Evolutionary conservation across 164 flowering plant genomes (phyloP), one percentile per base, ranked within the genome.

Genomic region (Dillenia suffruticosa): DNA sequence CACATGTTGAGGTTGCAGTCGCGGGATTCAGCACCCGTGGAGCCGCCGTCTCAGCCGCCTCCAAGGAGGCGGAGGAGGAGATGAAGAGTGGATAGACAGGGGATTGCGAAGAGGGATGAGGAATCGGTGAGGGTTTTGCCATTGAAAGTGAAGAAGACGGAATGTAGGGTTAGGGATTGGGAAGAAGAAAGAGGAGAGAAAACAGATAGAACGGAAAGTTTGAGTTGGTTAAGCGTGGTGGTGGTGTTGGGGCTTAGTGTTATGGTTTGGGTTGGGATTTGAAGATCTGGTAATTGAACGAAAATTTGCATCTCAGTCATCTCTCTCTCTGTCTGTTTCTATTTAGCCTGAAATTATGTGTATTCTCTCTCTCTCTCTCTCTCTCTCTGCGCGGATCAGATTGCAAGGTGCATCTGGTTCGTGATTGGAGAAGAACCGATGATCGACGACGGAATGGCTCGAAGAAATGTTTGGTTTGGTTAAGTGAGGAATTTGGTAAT

Each of bases 1-100:
- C 91, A 94, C 99, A 94, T 94, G 55, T 94, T 91, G 68, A 94
- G 91, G 57, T 89, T 91, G 57, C 97, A 94, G 63, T 94, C 99
- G 11, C 99, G 82, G 1, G 99, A 94, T 70, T 91, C 99, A 0
- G 99, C 99, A 9, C 98, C 84, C 0, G 99, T 94, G 44, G 97
- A 83, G 13, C 96, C 97, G 43, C 97, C 97, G 74, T 94, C 97
- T 7, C 99, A 97, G 4, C 96, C 97, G 10, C 99, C 99, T 2
- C 96, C 97, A 5, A 1, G 61, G 63, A 76, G 66, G 26, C 86
- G 81, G 53, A 67, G 16, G 19, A 67, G 79, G 48, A 89, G 68
- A 49, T 58, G 51, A 19, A 91, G 71, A 47, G 80, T 81, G 15
- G 91, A 84, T 13, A 77, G 66, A 7, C 71, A 76, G 49, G 75